Conservation (phyloP, 1,284 basidiomycete species). For the Heliocybe sulcata region DNA sequence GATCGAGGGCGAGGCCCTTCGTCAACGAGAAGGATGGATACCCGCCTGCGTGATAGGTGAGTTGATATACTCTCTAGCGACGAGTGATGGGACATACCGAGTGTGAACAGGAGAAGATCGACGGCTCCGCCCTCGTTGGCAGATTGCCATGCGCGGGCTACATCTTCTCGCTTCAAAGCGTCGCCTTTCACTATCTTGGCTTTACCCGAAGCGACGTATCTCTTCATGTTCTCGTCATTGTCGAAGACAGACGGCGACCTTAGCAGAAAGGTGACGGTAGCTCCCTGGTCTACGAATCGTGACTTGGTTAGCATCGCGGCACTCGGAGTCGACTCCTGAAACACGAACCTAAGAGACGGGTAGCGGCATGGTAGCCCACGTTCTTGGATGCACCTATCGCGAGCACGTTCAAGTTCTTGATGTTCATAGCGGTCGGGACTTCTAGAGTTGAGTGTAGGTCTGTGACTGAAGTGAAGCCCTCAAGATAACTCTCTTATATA, state of each 20-base stretch:
- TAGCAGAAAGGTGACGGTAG: constrained; percentile 32
- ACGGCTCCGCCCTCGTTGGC: constrained; percentile 23
- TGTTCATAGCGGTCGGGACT: too few species aligned
- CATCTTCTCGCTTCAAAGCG: constrained; percentile 35
- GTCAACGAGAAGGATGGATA: constrained; percentile 29
- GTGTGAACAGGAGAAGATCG: constrained; percentile 41
- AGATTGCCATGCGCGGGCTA: constrained; percentile 35
- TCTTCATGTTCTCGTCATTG: constrained; percentile 32
- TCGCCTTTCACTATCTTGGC: constrained; percentile 44
- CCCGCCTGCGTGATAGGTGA: constrained; percentile 24
- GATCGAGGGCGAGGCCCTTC: constrained; percentile 36
- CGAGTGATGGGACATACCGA: constrained; percentile 30
- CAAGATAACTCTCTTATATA: too few species aligned
- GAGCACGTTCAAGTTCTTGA: constrained; percentile 27
- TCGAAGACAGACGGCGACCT: constrained; percentile 37
- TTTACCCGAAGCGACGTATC: constrained; percentile 32
- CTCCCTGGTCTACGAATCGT: neutral
- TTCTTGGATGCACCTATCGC: constrained; percentile 57
- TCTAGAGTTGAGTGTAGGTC: too few species aligned
- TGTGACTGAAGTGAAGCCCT: too few species aligned
- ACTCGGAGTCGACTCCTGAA: neutral
- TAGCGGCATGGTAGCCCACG: constrained; percentile 49
- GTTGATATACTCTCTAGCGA: neutral
- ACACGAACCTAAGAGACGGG: constrained; percentile 44
- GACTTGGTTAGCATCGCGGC: neutral